Conservation (phyloP, 768 basidiomycete genomes). For the Tubosaeta sp. region DNA sequence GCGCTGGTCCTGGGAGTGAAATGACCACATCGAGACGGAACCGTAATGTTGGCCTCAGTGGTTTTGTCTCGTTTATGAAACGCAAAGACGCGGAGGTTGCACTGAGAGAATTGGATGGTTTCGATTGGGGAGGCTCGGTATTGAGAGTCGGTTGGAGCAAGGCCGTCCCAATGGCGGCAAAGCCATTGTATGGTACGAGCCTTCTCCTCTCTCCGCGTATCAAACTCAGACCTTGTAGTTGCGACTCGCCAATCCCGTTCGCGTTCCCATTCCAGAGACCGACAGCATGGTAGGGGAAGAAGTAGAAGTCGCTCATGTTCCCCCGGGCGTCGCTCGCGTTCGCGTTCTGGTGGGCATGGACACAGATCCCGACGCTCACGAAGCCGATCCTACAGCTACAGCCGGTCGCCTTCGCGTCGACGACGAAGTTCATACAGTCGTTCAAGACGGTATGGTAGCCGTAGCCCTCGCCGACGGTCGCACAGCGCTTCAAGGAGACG, state of each 20-base stretch:
- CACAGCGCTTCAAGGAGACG: conserved; percentile 29
- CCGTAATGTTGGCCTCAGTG: conserved; percentile 79
- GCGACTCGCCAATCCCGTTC: conserved; percentile 29
- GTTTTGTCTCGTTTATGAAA: conserved; percentile 97
- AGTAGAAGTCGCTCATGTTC: conserved; percentile 26
- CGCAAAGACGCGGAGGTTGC: conserved; percentile 88
- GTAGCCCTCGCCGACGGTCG: conserved; percentile 47
- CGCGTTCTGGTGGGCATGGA: conserved; percentile 30
- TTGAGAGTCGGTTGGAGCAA: conserved; percentile 97
- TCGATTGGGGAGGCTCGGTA: conserved; percentile 89
- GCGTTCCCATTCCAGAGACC: conserved; percentile 32
- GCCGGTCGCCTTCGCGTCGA: conserved; percentile 36
- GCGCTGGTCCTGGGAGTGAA: conserved; percentile 64
- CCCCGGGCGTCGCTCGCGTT: conserved; percentile 25
- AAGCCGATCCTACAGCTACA: conserved; percentile 27
- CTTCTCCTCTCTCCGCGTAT: background rate
- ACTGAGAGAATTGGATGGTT: conserved; percentile 84
- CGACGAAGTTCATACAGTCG: conserved; percentile 48
- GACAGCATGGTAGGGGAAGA: conserved; percentile 20
- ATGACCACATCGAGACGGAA: conserved; percentile 68
- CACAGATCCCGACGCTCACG: conserved; percentile 22
- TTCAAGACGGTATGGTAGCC: conserved; percentile 39
- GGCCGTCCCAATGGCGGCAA: conserved; percentile 80
- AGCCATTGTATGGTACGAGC: conserved; percentile 72
- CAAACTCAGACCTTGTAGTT: conserved; percentile 9